Conservation (phyloP, 371 early-diverging fungal species). For the Zopfochytrium polystomum region DNA sequence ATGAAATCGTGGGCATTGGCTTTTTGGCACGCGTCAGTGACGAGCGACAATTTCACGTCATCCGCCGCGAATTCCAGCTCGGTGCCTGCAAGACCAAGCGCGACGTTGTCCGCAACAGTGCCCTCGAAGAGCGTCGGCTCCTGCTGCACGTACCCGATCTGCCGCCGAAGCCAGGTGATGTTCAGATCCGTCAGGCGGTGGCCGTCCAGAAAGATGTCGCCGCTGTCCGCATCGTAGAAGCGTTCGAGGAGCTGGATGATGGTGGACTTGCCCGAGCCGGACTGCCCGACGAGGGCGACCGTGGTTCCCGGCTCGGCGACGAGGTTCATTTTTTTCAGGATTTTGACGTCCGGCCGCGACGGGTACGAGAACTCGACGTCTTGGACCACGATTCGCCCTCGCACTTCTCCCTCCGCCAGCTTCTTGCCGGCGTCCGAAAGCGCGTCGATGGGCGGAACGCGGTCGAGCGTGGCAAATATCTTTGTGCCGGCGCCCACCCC, state of each 20-base stretch:
- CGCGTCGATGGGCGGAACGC: slow-evolving; percentile 67
- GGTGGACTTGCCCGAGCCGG: slow-evolving; percentile 55
- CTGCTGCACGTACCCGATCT: slow-evolving; percentile 68
- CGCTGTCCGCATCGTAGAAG: slow-evolving; percentile 63
- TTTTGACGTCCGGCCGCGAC: slow-evolving; percentile 63
- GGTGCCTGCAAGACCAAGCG: slow-evolving; percentile 37
- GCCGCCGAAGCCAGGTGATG: slow-evolving; percentile 61
- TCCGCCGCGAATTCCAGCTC: slow-evolving; percentile 30
- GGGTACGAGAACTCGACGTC: slow-evolving; percentile 78
- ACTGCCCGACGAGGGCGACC: slow-evolving; percentile 1
- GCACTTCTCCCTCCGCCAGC: slow-evolving; percentile 13
- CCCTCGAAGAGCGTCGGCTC: too few species aligned
- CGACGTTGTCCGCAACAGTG: slow-evolving; percentile 53
- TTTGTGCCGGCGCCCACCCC: slow-evolving; percentile 76
- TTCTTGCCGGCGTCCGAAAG: slow-evolving; percentile 42
- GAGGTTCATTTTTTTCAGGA: slow-evolving; percentile 73
- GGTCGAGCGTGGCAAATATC: slow-evolving; percentile 70
- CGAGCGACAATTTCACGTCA: slow-evolving; percentile 54
- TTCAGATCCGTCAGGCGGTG: slow-evolving; percentile 60
- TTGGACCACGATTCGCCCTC: slow-evolving; percentile 37
- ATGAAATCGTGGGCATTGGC: too few species aligned
- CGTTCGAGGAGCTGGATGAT: slow-evolving; percentile 54
- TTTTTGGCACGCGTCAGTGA: slow-evolving; percentile 57
- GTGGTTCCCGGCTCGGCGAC: slow-evolving; percentile 57
- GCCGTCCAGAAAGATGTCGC: slow-evolving; percentile 45